These are phyloP conservation scores for Lactarius akahatsu DNA, from an alignment of 768 basidiomycete species.

Conservation along the genomic window DNA sequence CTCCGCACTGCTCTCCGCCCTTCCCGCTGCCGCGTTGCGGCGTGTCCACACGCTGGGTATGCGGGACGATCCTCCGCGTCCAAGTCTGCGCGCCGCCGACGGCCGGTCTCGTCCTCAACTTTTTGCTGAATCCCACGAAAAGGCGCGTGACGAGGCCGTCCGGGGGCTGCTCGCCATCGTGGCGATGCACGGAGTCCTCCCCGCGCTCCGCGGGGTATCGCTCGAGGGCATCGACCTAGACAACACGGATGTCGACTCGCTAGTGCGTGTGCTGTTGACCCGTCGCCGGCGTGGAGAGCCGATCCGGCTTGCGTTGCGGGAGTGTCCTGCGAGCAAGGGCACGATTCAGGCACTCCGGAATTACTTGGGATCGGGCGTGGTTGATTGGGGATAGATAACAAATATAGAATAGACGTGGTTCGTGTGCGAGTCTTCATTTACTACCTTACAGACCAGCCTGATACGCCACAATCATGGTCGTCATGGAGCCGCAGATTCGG, in stretches of 20 bases:
- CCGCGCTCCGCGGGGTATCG: slow-evolving; percentile 3
- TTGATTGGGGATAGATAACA: slow-evolving; percentile 10
- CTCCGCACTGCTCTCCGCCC: slow-evolving; percentile 7
- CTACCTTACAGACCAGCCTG: not conserved
- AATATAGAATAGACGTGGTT: not conserved
- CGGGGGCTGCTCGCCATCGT: slow-evolving; percentile 20
- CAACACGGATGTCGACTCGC: not conserved
- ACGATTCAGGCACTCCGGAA: slow-evolving; percentile 6
- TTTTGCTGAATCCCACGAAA: slow-evolving; percentile 2
- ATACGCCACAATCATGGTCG: not conserved
- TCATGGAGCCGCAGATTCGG: no score
- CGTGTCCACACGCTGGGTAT: slow-evolving; percentile 10
- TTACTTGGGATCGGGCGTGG: slow-evolving; percentile 5
- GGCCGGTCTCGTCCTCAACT: slow-evolving; percentile 11
- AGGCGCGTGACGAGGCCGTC: slow-evolving; percentile 21
- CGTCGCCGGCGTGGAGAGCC: slow-evolving; percentile 10
- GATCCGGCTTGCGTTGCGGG: slow-evolving; percentile 5
- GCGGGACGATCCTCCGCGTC: not conserved
- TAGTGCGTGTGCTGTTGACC: slow-evolving; percentile 5
- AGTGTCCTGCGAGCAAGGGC: slow-evolving; percentile 4
- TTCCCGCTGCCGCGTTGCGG: not conserved
- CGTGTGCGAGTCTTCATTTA: not conserved
- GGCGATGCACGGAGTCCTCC: slow-evolving; percentile 6
- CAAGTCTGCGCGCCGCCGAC: slow-evolving; percentile 9
- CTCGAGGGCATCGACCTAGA: slow-evolving; percentile 5